phyloP scores from a whole-genome alignment of 306 rosid genomes.

The Styphnolobium japonicum region DNA sequence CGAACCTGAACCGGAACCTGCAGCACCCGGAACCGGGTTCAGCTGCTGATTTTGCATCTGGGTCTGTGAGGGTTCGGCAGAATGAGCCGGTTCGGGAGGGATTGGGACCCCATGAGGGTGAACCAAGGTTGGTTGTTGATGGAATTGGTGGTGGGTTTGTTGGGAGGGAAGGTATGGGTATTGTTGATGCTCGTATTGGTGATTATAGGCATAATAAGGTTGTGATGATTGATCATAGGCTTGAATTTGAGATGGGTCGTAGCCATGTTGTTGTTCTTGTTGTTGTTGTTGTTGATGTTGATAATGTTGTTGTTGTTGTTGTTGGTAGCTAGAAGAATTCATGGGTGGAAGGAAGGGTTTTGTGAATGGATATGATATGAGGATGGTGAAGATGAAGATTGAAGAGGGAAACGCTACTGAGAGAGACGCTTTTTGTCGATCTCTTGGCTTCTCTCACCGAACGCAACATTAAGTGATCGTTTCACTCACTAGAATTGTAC shows the following conservation, averaged over 20 bases:
- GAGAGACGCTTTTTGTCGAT: not conserved
- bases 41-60: conserved; percentile 1
- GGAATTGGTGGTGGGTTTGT: not conserved
- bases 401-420: not conserved
- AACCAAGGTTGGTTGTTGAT: not conserved
- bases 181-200: conserved; percentile 1
- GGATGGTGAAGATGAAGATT: too few relatives aligned
- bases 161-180: not conserved
- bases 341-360: not conserved
- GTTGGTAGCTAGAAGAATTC: not conserved
- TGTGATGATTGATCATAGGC: not conserved
- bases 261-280: not conserved
- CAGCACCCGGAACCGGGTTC: not conserved
- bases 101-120: conserved; percentile 19
- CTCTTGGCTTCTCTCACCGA: too few relatives aligned
- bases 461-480: too few relatives aligned
- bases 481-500: too few relatives aligned
- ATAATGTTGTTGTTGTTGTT: not conserved
- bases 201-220: conserved; percentile 4
- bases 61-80: not conserved
- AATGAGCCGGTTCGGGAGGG: not conserved
- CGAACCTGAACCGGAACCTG: too few relatives aligned
- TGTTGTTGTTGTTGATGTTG: too few relatives aligned
- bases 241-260: conserved; percentile 4
- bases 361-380: too few relatives aligned